A percentile compares a stretch with the other conserved stretches of the same genome.
Conservation (phyloP, 768 basidiomycete genomes). For the Lentinula raphanica region DNA sequence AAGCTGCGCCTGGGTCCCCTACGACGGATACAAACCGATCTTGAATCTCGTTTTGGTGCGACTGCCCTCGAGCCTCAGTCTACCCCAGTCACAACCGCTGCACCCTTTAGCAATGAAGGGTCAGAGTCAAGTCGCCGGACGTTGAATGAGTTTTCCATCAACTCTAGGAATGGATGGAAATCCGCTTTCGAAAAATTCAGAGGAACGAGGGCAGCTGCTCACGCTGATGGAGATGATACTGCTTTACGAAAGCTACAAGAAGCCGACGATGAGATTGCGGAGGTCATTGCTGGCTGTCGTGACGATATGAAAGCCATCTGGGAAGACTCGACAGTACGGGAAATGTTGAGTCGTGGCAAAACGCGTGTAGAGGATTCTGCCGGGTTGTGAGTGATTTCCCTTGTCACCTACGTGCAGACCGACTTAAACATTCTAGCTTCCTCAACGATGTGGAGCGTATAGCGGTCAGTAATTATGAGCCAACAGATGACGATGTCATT, state of each 20-base stretch:
- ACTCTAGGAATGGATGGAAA: conserved; percentile 64
- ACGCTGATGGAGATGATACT: conserved; percentile 12
- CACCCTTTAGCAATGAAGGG: conserved; percentile 30
- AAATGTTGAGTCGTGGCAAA: conserved; percentile 52
- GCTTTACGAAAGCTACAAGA: conserved; percentile 28
- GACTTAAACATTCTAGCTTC: conserved; percentile 41
- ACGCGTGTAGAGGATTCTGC: conserved; percentile 61
- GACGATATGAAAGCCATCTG: conserved; percentile 67
- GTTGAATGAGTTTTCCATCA: conserved; percentile 51
- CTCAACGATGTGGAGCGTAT: conserved; percentile 66
- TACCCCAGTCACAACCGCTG: conserved; percentile 32
- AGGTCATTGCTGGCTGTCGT: conserved; percentile 53
- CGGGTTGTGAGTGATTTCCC: conserved; percentile 55
- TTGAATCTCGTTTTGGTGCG: conserved; percentile 57
- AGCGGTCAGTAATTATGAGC: conserved; percentile 56
- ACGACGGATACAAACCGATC: conserved; percentile 48
- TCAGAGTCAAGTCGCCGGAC: conserved; percentile 19
- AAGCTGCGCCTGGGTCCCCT: conserved; percentile 56
- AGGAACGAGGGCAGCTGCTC: conserved; percentile 25
- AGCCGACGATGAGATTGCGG: conserved; percentile 49
- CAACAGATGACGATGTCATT: conserved; percentile 72
- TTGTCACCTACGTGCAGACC: background rate
- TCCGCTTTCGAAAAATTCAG: conserved; percentile 54
- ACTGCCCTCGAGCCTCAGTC: conserved; percentile 48
- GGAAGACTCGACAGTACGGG: conserved; percentile 59